phyloP scores from a whole-genome alignment of 2,329 filamentous ascomycete species.

The Daldinia sp. region DNA sequence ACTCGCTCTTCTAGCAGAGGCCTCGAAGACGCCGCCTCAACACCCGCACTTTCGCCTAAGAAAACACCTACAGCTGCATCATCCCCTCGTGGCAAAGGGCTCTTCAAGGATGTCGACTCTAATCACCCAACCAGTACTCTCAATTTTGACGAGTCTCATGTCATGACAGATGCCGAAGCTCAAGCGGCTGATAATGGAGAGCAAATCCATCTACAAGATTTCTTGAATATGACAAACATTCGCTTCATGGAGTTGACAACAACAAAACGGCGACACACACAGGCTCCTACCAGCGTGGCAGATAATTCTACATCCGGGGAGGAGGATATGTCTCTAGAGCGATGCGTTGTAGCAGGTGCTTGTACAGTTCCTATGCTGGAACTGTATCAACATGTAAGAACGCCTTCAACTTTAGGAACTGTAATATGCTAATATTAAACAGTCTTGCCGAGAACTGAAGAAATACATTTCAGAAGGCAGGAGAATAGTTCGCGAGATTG shows the following conservation, averaged over 20 bases:
- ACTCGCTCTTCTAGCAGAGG: slow-evolving; percentile 64
- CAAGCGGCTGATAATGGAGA: slow-evolving; percentile 67
- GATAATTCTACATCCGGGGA: slow-evolving; percentile 58
- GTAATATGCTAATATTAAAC: slow-evolving; percentile 47
- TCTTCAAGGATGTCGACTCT: slow-evolving; percentile 67
- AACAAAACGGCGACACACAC: slow-evolving; percentile 89
- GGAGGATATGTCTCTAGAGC: slow-evolving; percentile 73
- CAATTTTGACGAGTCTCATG: slow-evolving; percentile 58
- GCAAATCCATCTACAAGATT: slow-evolving; percentile 87
- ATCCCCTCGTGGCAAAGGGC: slow-evolving; percentile 68
- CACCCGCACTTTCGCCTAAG: slow-evolving; percentile 61
- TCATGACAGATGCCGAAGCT: slow-evolving; percentile 57
- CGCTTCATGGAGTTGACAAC: slow-evolving; percentile 99
- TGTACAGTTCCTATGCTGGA: slow-evolving; percentile 94
- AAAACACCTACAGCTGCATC: slow-evolving; percentile 58
- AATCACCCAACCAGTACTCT: slow-evolving; percentile 60
- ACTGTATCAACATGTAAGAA: slow-evolving; percentile 85
- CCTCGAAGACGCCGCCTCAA: slow-evolving; percentile 60
- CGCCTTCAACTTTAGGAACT: slow-evolving; percentile 13
- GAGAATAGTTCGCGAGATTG: slow-evolving; percentile 89
- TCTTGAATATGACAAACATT: slow-evolving; percentile 94
- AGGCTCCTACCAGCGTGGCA: slow-evolving; percentile 66
- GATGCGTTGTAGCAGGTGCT: slow-evolving; percentile 86
- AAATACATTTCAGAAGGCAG: slow-evolving; percentile 96
- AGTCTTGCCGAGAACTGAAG: slow-evolving; percentile 93